Evolutionary conservation across 495 filamentous ascomycete species (phyloP), one percentile per base, ranked within the genome.

Genomic region (Annulohypoxylon stygium): DNA sequence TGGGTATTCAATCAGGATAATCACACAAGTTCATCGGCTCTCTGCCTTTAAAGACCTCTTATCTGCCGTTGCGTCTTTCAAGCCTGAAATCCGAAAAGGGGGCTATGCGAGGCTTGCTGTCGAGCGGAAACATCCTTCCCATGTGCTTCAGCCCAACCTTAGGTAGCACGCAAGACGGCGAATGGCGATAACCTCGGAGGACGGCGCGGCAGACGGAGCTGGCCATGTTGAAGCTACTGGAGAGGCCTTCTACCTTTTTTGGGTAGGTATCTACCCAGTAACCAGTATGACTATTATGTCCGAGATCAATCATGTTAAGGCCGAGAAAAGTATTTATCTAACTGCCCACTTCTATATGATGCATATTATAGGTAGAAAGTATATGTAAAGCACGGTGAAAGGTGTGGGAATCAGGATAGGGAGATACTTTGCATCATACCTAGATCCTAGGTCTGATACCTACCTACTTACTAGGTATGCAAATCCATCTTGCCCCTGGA

Each of bases 161-260:
- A 23, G 16, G 14, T 3, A 33, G 18, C 26, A 23, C 59, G 70
- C 70, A 65, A 65, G 14, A 60, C 65, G 70, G 60, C 70, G 65
- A 26, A 65, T 18, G 36, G 64, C 70, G 70, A 73, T 25, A 50
- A 34, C 14, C 4, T 45, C 70, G 65, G 65, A 65, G 25, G 33
- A 55, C 54, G 53, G 41, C 60, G 67, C 39, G 33, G 59, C 20
- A 53, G 57, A 43, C 57, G 57, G 57, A 60, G 20, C n/a, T 14
- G n/a, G 3, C 55, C 55, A 59, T 26, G 14, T 36, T 6, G 50
- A 23, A 36, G 53, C 12, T 30, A 16, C 43, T 47, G n/a, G 12
- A n/a, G 39, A 43, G 4, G 4, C 8, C 11, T 9, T 39, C 50
- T 53, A 53, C 48, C 48, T 23, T 51, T 4, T 16, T 12, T 45